Base-by-base conservation (phyloP, 306 rosid species). In the Bauhinia variegata region DNA sequence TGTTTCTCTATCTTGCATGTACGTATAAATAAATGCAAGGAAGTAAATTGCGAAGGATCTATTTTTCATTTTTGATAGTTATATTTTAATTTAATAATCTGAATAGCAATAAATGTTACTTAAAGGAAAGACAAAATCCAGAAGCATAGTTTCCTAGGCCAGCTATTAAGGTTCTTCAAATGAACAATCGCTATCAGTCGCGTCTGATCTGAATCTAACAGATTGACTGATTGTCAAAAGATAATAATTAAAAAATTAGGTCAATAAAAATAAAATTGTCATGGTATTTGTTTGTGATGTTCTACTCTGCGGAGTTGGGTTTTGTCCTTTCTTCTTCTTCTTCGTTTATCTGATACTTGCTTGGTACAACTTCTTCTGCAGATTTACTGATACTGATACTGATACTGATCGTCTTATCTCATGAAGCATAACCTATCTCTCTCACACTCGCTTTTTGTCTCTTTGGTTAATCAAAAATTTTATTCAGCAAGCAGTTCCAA, bases 151-250 rank as follows among this genome's bases (percentile, higher is more conserved):
- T 54, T 38, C 56, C 51, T 61, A 54, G 34, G 47, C 65, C 65
- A 80, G 34, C 68, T 57, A 71, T 41, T 75, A 64, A 82, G 81
- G 77, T 58, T 73, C 69, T 70, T 83, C 84, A 79, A 79, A 79
- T 83, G 87, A 83, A 72, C 80, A 28, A 54, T 83, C 84, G 69
- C 84, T 76, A 44, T 83, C 87, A 70, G n/a, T n/a, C n/a, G n/a
- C 34, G 36, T 76, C 74, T 72, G 79, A 80, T 39, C 11, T 18
- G 10, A 49, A 65, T 54, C 68, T 72, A 81, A 79, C 82, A 68
- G 71, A 68, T 47, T 66, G n/a, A n/a, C n/a, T n/a, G n/a, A n/a
- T n/a, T n/a, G 49, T 71, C 65, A 71, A 57, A 11, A 63, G 38
- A 48, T 30, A 36, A 33, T 3, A 18, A 8, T 30, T 18, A 39